Base-by-base conservation (phyloP, 2,329 filamentous ascomycete species). In the Trichothecium sympodiale region DNA sequence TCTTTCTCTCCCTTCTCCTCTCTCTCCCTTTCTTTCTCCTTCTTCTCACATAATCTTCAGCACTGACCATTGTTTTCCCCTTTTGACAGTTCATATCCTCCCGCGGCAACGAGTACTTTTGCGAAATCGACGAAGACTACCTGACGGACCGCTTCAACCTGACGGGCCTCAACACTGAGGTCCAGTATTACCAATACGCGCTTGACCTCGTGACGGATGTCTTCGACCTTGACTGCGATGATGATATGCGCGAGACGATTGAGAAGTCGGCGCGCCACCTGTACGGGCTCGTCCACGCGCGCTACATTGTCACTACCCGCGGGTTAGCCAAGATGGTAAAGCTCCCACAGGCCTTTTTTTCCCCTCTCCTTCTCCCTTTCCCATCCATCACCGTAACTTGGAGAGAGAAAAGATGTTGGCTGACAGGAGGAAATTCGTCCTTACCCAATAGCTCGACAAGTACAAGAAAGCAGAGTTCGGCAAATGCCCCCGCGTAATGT, bases 61-160 rank as follows among this genome's bases (percentile, higher is more conserved):
- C 20, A 25, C 10, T 25, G 20, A 31, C 29, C 29, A 31, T 14
- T 13, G n/a, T 14, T 14, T 15, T 12, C 29, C 29, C 17, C 15
- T 4, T 8, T n/a, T 12, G 12, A 34, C 54, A 98, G 91, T 98
- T 98, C 60, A 95, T 96, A 51, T 95, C 89, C 4, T 94, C 88
- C 5, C 77, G 91, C 38, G 91, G 91, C 46, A 96, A 98, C 62
- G 91, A 98, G 59, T 98, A 98, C 64, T 98, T 96, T 54, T 98
- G 91, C 74, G 91, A 98, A 57, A 96, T 98, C 52, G 91, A 98
- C 61, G 91, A 98, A 59, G 91, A 98, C 52, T 98, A 98, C 61
- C 73, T 98, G 32, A 96, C 88, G 35, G 91, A 98, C 59, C 80
- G 91, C 34, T 98, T 98, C 74, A 98, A 98, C 63, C 69, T 98